These are phyloP conservation scores for Musa itinerans DNA, from an alignment of 176 grass and related monocot genomes.

Conservation along the genomic window DNA sequence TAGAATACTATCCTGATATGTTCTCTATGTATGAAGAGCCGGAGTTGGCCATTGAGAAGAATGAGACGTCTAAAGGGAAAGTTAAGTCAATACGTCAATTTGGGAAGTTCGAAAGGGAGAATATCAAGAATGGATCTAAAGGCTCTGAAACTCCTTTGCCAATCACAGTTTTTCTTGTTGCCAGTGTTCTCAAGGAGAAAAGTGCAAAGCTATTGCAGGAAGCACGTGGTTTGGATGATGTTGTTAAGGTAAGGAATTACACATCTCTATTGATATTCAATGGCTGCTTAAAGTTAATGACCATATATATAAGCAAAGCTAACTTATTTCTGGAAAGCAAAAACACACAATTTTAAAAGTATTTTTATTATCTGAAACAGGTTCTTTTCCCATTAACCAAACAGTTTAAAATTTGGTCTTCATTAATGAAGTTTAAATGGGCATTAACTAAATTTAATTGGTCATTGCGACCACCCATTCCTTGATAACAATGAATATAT, in stretches of 20 bases:
- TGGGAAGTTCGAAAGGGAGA: constrained; percentile 72
- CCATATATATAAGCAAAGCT: neutral
- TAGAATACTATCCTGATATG: constrained; percentile 83
- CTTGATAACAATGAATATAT: too few species aligned
- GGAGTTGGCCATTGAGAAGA: constrained; percentile 33
- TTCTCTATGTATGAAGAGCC: constrained; percentile 72
- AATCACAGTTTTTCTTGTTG: constrained; percentile 98
- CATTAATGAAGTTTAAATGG: too few species aligned
- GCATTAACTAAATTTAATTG: too few species aligned
- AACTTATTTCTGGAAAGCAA: too few species aligned
- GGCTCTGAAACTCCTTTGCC: constrained; percentile 67
- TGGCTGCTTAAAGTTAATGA: neutral
- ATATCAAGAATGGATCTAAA: constrained; percentile 43
- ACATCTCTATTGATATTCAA: neutral
- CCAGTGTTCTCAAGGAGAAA: constrained; percentile 94
- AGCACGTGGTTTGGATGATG: constrained; percentile 88
- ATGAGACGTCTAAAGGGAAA: constrained; percentile 61
- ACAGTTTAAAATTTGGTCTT: too few species aligned
- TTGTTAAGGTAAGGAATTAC: constrained; percentile 58
- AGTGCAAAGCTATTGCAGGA: constrained; percentile 77
- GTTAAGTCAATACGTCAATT: constrained; percentile 72
- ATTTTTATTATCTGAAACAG: too few species aligned
- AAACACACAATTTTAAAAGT: too few species aligned
- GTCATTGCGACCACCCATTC: too few species aligned
- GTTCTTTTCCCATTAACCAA: too few species aligned